Evolutionary conservation across 2,329 filamentous ascomycete species (phyloP).

Genomic region (Didymella glomerata): DNA sequence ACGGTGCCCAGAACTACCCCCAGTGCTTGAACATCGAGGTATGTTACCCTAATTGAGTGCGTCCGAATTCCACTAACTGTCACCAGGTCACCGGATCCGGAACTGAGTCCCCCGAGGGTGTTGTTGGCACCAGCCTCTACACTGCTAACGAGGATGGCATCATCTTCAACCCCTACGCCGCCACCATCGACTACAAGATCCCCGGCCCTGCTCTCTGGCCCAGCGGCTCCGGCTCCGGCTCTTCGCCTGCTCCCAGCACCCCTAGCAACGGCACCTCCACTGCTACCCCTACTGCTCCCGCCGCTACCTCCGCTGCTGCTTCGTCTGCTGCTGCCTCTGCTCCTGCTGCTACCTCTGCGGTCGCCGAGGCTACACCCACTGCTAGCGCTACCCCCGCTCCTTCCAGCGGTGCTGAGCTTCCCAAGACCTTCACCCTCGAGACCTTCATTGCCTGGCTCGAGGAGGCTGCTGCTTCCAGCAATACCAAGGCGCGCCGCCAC

Average conservation of each 20-base stretch:
- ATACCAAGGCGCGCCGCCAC: constrained; percentile 41
- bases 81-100: constrained; percentile 58
- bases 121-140: constrained; percentile 61
- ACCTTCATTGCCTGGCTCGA: constrained; percentile 48
- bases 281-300: constrained; percentile 17
- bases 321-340: constrained; percentile 13
- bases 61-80: too few species aligned
- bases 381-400: constrained; percentile 22
- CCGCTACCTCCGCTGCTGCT: constrained; percentile 23
- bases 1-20: constrained; percentile 63
- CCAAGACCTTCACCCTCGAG: constrained; percentile 46
- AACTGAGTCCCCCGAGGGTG: constrained; percentile 56
- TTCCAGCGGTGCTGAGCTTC: constrained; percentile 28
- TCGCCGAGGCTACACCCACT: constrained; percentile 15
- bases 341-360: constrained; percentile 17
- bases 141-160: constrained; percentile 52
- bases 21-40: constrained; percentile 56
- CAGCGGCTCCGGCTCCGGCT: constrained; percentile 30
- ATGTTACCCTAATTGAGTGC: too few species aligned
- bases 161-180: constrained; percentile 54
- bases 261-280: constrained; percentile 16
- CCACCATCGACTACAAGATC: constrained; percentile 50
- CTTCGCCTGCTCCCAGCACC: constrained; percentile 28
- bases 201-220: constrained; percentile 55
- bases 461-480: constrained; percentile 29